A percentile compares a stretch with the other conserved stretches of the same genome.
phyloP scores from a whole-genome alignment of 148 eudicot genomes.

The Amaranthus hypochondriacus region DNA sequence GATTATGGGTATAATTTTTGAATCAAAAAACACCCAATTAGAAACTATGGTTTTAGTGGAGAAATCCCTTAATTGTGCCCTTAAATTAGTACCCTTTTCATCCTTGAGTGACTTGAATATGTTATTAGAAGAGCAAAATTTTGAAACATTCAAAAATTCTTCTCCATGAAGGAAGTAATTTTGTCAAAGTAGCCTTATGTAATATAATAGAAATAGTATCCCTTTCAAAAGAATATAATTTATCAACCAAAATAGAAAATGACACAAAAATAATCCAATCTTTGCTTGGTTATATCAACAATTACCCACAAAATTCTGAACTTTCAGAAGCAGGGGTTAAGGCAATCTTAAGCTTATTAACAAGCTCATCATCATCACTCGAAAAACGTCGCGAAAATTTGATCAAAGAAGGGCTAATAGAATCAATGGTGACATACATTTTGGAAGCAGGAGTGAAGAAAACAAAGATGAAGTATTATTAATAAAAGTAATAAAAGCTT shows the following conservation, averaged over 20 bases:
- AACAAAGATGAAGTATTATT: slow-evolving; percentile 16
- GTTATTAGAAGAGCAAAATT: slow-evolving; percentile 37
- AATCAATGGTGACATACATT: slow-evolving; percentile 33
- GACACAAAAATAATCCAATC: slow-evolving; percentile 25
- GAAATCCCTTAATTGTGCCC: slow-evolving; percentile 41
- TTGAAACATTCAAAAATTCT: slow-evolving; percentile 32
- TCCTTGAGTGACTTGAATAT: slow-evolving; percentile 30
- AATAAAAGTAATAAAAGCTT: slow-evolving; percentile 33
- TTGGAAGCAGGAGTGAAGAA: slow-evolving; percentile 16
- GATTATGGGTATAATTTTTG: slow-evolving; percentile 37
- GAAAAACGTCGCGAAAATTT: slow-evolving; percentile 17
- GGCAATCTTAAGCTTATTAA: slow-evolving; percentile 24
- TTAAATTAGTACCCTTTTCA: slow-evolving; percentile 41
- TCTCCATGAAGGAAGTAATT: slow-evolving; percentile 31
- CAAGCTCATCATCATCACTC: slow-evolving; percentile 5
- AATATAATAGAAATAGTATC: slow-evolving; percentile 35
- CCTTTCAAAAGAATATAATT: slow-evolving; percentile 19
- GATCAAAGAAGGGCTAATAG: slow-evolving; percentile 34
- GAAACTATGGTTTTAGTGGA: slow-evolving; percentile 40
- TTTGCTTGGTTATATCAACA: slow-evolving; percentile 25
- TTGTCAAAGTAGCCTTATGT: slow-evolving; percentile 44
- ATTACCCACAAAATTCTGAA: slow-evolving; percentile 19
- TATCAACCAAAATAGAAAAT: slow-evolving; percentile 31
- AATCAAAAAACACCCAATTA: not conserved
- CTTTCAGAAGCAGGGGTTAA: slow-evolving; percentile 40